A percentile compares a stretch with the other conserved stretches of the same genome.
Evolutionary conservation across 495 filamentous ascomycete species (phyloP).

Genomic region (Pseudotulostoma volvatum): DNA sequence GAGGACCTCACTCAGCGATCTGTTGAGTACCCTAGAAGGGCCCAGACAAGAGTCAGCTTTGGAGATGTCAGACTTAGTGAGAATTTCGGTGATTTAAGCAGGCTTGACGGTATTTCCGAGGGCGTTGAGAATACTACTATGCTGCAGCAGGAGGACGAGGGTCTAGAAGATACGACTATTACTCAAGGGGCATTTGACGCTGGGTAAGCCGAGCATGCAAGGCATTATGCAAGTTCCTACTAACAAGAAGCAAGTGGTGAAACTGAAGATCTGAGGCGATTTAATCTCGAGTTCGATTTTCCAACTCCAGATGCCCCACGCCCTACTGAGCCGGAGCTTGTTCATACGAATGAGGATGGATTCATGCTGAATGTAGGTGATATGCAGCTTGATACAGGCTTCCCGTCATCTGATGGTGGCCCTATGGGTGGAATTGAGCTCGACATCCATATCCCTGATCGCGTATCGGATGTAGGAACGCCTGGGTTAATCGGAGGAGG

Average conservation of each 20-base stretch:
- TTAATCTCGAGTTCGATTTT: slow-evolving; percentile 29
- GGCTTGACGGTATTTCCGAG: slow-evolving; percentile 35
- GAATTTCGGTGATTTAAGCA: slow-evolving; percentile 33
- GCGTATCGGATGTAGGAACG: slow-evolving; percentile 19
- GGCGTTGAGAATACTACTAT: slow-evolving; percentile 28
- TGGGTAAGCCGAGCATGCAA: slow-evolving; percentile 17
- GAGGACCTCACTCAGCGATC: slow-evolving; percentile 52
- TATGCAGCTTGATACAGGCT: slow-evolving; percentile 13
- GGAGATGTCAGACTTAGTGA: slow-evolving; percentile 47
- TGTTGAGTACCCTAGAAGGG: slow-evolving; percentile 52
- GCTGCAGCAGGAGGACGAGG: slow-evolving; percentile 16
- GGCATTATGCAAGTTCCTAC: slow-evolving; percentile 2
- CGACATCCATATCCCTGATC: slow-evolving; percentile 15
- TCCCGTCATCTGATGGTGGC: slow-evolving; percentile 11
- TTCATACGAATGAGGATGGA: slow-evolving; percentile 19
- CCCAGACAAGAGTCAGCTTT: slow-evolving; percentile 39
- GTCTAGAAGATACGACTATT: slow-evolving; percentile 15
- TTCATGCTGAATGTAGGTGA: slow-evolving; percentile 22
- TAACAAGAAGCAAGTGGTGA: slow-evolving; percentile 28
- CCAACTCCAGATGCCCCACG: slow-evolving; percentile 19
- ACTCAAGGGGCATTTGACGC: slow-evolving; percentile 24
- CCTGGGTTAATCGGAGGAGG: slow-evolving; percentile 27
- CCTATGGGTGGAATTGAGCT: slow-evolving; percentile 17
- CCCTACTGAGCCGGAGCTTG: slow-evolving; percentile 16
- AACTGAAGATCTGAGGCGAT: slow-evolving; percentile 29